phyloP scores from a whole-genome alignment of 306 rosid genomes.

The Vicia villosa region DNA sequence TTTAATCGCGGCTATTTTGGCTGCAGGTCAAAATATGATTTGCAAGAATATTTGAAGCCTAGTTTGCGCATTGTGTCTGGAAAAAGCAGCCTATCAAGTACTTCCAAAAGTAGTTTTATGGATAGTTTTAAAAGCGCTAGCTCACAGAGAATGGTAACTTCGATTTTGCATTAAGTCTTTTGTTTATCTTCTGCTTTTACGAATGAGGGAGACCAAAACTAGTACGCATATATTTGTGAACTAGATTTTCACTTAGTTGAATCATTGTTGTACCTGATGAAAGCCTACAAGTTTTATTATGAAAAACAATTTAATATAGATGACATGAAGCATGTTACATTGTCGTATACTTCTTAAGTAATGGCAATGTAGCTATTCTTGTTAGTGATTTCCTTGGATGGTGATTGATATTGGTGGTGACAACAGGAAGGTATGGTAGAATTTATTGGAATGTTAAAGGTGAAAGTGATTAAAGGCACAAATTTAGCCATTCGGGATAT shows the following conservation, averaged over 20 bases:
- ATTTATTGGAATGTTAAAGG: conserved; percentile 89
- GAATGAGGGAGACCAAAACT: conserved; percentile 28
- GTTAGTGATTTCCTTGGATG: conserved; percentile 35
- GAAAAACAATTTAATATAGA: conserved; percentile 33
- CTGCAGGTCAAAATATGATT: conserved; percentile 86
- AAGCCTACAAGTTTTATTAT: conserved; percentile 16
- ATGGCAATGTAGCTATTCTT: conserved; percentile 24
- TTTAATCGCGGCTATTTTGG: conserved; percentile 36
- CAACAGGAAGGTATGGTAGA: conserved; percentile 93
- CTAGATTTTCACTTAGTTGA: conserved; percentile 24
- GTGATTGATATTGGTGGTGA: conserved; percentile 49
- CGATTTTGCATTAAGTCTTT: conserved; percentile 31
- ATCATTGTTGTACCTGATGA: conserved; percentile 20
- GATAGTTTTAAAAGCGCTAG: conserved; percentile 64
- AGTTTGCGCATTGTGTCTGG: conserved; percentile 81
- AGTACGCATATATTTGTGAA: conserved; percentile 21
- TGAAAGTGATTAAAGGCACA: conserved; percentile 84
- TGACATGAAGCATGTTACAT: conserved; percentile 35
- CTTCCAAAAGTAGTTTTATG: conserved; percentile 49
- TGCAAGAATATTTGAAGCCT: conserved; percentile 91
- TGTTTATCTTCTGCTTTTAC: conserved; percentile 33
- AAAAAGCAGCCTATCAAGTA: conserved; percentile 56
- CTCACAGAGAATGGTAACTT: conserved; percentile 61
- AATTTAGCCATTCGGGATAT: conserved; percentile 93
- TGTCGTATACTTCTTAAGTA: conserved; percentile 31